Base-by-base conservation (phyloP, 2,329 filamentous ascomycete genomes). In the Talaromyces islandicus region DNA sequence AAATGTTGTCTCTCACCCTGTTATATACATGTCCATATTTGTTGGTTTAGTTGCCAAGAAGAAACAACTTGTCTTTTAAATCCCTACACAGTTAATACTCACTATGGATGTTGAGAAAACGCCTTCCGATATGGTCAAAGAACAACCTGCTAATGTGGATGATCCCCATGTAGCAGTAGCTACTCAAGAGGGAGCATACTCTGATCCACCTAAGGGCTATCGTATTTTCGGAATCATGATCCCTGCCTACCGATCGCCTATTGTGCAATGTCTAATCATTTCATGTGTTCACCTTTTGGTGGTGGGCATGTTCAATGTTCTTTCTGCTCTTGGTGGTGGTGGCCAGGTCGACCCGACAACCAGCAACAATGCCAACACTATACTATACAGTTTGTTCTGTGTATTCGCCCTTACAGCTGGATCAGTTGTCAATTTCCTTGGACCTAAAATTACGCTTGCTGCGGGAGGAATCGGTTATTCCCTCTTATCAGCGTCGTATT, bases 401-500 rank as follows among this genome's bases (percentile, higher is more conserved):
- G 57, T 62, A 11, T 64, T 65, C 46, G 50, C 62, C 2, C 48
- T 65, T 21, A 60, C 61, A 11, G 51, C 61, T 54, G 62, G 62
- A 9, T 64, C 88, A 57, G 83, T 92, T 69, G 87, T 88, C 76
- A 94, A 94, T 78, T 84, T 83, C 64, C 80, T 92, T 58, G 90
- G 90, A 59, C 83, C 92, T 63, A 85, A 84, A 68, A 70, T 82
- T 51, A 88, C 89, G 17, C 78, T 93, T 56, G 81, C 85, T 5
- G 81, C 92, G 64, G 90, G 90, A 63, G 89, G 90, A 14, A 73
- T 92, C 57, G 90, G 90, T 58, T 93, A 93, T 78, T 86, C 83
- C 69, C 78, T 92, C 73, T 92, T 92, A 71, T 82, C 88, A 52
- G 83, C 86, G 54, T 85, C 84, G 58, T 89, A 91, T 75, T 80